Base-by-base conservation (phyloP, 1,139 yeast species). In the Kodamaea sp. region DNA sequence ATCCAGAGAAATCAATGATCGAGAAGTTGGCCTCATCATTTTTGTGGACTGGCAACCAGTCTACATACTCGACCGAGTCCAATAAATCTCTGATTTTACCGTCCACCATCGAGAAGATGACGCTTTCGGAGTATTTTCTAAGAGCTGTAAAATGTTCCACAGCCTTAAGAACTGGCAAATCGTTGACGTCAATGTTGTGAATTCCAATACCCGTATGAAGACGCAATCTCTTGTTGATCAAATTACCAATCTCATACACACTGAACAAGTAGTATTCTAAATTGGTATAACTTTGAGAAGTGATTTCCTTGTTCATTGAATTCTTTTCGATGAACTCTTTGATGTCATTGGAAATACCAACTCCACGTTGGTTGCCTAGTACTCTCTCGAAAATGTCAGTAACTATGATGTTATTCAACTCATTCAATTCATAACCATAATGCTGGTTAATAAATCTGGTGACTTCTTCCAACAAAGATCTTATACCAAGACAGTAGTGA, bases 261-360 rank as follows among this genome's bases (percentile, higher is more conserved):
- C 83, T 76, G 58, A 68, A 66, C 39, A 84, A 73, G 57, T 90
- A 90, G 59, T 87, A 88, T 51, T 92, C 97, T 50, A 90, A 67
- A 55, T 92, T 89, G 39, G 94, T 83, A 46, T 86, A 71, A 47
- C 88, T 87, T 61, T 92, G 97, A 0, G 96, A 86, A 27, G 89
- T 77, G 45, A 89, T 89, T 59, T 92, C 98, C 55, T 95, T 85
- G 41, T 89, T 84, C 19, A 83, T 78, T 2, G 86, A 73, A 47
- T 79, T 70, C 39, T 57, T 66, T 21, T 57, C 71, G 24, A 89
- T 72, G 49, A 86, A 83, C 12, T 73, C 76, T 37, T 74, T 69
- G 40, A 88, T 73, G 41, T 83, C 85, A 33, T 70, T 68, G 45
- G 88, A 78, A 2, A 92, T 85, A 3, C 88, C 79, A 26, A 75